Base-by-base conservation (phyloP, 345 rosid genomes). In the Luvunga scandens region DNA sequence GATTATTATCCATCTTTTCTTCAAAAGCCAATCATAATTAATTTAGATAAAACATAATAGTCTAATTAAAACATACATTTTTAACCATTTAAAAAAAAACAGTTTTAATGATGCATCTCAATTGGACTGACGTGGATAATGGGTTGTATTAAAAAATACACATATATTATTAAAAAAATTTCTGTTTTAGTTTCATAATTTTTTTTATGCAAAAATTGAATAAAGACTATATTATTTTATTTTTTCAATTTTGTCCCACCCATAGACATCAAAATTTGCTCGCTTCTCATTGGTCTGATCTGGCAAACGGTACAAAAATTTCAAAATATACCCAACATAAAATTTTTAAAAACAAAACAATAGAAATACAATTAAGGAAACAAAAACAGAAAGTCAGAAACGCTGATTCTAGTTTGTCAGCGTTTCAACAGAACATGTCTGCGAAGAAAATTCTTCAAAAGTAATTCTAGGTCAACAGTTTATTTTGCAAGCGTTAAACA, bases 381-480 rank as follows among this genome's bases (percentile, higher is more conserved):
- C 24, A 31, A 34, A 74, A 53, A n/a, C 22, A 34, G 28, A 31
- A 34, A 74, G 34, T 16, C 22, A 34, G 28, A 19, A 28, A 5
- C 50, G 24, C 13, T 66, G 28, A 10, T 33, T 22, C 33, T 27
- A 57, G 8, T 73, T 75, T 42, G 82, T 39, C 83, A 24, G 72
- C 82, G 62, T 78, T 70, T 77, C 50, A 9, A 36, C 70, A 62
- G 60, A 69, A 55, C 78, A 64, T 70, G 34, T 50, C 62, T 33
- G 53, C 28, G 62, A 67, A 69, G 75, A 61, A 61, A 71, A 1
- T 22, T 72, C 71, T 30, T 34, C 38, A 16, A 34, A 16, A 57
- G 71, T 69, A 53, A 76, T 75, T 10, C 66, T 63, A 60, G 82
- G 86, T 84, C 86, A 87, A 75, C 69, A 80, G 31, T 55, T 61